Evolutionary conservation across 768 basidiomycete genomes (phyloP).

Genomic region (Calocybe gangraenosa): DNA sequence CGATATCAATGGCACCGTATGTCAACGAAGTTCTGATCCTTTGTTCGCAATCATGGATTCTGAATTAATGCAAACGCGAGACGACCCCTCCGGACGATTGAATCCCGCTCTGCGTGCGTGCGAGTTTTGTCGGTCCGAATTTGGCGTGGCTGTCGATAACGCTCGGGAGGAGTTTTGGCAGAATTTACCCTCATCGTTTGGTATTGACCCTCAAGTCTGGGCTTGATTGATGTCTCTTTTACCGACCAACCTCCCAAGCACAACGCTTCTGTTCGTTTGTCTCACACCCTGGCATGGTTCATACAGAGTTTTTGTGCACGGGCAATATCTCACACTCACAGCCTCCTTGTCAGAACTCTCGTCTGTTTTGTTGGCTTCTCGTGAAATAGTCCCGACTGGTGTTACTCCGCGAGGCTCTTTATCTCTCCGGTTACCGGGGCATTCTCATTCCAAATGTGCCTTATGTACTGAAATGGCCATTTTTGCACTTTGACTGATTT

Average conservation of each 20-base stretch:
- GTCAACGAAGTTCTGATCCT: conserved; percentile 64
- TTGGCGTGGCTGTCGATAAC: conserved; percentile 52
- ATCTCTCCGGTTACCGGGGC: conserved; percentile 3
- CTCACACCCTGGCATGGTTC: conserved; percentile 5
- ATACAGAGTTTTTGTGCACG: conserved; percentile 7
- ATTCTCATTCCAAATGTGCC: conserved; percentile 1
- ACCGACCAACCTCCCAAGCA: no score
- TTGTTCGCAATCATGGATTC: conserved; percentile 67
- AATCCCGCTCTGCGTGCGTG: conserved; percentile 52
- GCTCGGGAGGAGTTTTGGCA: conserved; percentile 65
- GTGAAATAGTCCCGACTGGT: conserved; percentile 7
- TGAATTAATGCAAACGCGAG: conserved; percentile 60
- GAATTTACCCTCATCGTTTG: conserved; percentile 63
- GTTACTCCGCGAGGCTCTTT: conserved; percentile 3
- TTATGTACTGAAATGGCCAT: background rate
- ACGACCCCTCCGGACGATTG: conserved; percentile 40
- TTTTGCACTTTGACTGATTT: background rate
- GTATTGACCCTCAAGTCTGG: conserved; percentile 35
- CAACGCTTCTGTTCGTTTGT: conserved; percentile 1
- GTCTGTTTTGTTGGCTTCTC: conserved; percentile 9
- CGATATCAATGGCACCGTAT: conserved; percentile 66
- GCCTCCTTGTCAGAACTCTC: conserved; percentile 6
- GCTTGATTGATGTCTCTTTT: conserved; percentile 14
- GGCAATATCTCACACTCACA: conserved; percentile 6
- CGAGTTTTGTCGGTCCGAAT: conserved; percentile 60